A percentile compares a stretch with the other conserved stretches of the same genome.
Evolutionary conservation across 2,329 filamentous ascomycete species (phyloP).

Genomic region (Didymella pomorum): DNA sequence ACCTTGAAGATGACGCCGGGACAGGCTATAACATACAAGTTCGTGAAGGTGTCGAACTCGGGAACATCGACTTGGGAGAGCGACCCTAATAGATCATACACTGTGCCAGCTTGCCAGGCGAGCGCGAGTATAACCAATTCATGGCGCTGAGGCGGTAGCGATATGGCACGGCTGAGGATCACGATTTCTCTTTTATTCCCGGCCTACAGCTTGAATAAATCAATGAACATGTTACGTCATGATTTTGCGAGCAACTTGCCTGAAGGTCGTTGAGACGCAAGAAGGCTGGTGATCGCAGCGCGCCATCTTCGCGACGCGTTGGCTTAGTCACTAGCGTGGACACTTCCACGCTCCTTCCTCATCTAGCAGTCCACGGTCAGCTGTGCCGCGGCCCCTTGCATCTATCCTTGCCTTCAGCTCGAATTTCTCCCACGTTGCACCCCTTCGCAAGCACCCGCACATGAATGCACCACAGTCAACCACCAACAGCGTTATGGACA

Average conservation of each 20-base stretch:
- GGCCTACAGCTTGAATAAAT: neutral
- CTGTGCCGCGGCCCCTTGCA: neutral
- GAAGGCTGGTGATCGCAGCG: neutral
- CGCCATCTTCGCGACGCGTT: neutral
- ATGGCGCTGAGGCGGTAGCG: slow-evolving; percentile 28
- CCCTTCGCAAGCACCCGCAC: neutral
- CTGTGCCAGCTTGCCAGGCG: slow-evolving; percentile 39
- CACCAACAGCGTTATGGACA: neutral
- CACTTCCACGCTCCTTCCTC: slow-evolving; percentile 3
- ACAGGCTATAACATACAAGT: slow-evolving; percentile 55
- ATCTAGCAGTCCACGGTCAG: neutral
- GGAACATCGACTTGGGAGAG: slow-evolving; percentile 58
- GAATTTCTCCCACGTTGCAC: neutral
- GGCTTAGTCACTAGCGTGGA: slow-evolving; percentile 16
- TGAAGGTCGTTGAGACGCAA: neutral
- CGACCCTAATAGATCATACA: slow-evolving; percentile 54
- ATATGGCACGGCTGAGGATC: neutral
- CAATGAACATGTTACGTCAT: neutral
- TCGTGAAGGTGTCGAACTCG: slow-evolving; percentile 56
- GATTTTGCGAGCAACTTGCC: neutral
- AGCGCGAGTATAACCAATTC: slow-evolving; percentile 35
- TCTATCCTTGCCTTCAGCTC: neutral
- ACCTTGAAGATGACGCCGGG: slow-evolving; percentile 54
- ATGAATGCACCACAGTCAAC: neutral
- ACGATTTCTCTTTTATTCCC: neutral